Base-by-base conservation (phyloP, 768 basidiomycete species). In the Candolleomyces efflorescens region DNA sequence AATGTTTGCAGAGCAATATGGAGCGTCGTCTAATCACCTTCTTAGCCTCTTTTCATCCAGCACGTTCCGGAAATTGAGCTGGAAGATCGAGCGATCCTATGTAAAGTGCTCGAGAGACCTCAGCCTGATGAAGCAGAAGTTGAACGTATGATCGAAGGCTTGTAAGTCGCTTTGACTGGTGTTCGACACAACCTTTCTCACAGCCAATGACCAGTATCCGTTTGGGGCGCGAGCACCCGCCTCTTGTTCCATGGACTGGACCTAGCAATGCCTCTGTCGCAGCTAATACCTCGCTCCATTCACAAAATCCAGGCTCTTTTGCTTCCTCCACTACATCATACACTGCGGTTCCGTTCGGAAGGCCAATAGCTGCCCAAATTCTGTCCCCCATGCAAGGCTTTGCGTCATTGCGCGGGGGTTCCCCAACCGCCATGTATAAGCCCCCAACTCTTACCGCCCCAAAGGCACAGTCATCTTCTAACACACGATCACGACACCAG, bases 21-120 rank as follows among this genome's bases (percentile, higher is more conserved):
- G 26, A 54, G 53, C 24, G 50, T 58, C 38, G 38, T 41, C 13
- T 37, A 32, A 41, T 55, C 54, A 37, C 23, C 27, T 15, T 22
- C 5, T n/a, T 58, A 73, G 77, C 60, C 63, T 20, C 60, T 84
- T 9, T 84, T 89, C 63, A 74, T 71, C 15, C 67, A 73, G 15
- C 65, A 71, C 32, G 73, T 70, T 5, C 75, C 84, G 17, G 69
- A 72, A 32, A 69, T 90, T 56, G 65, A 72, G 18, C 47, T 65
- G 13, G 63, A 64, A 9, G 81, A 85, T 51, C 73, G 82, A 17
- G 68, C 67, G 38, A 75, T 82, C 9, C 74, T 87, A 17, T 80
- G 83, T 5, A 69, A 65, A n/a, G 79, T 93, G 18, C 67, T 91
- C 1, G 70, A 72, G 37, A 69, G 87, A 54, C 63, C 70, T 2